Base-by-base conservation (phyloP, 2,329 filamentous ascomycete species). In the Purpureocillium lavendulum region DNA sequence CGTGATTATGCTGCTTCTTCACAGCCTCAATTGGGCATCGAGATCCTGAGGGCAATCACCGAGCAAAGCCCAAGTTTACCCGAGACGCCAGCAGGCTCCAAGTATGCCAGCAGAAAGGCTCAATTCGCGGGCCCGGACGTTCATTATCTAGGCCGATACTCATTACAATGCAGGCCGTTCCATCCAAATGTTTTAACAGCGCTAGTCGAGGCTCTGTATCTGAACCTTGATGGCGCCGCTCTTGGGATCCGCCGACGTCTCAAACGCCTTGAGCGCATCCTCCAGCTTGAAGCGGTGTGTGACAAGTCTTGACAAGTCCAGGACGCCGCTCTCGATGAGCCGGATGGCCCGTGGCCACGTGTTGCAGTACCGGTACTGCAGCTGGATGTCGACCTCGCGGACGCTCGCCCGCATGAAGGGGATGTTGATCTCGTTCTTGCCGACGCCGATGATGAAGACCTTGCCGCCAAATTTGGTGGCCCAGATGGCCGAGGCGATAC, bases 171-270 rank as follows among this genome's bases (percentile, higher is more conserved):
- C 21, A 26, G 5, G 21, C 21, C 21, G 21, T 26, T 26, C 10
- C 21, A 26, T 26, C 21, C 21, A 5, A 26, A 6, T 5, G 5
- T 26, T 10, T 26, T 26, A 10, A 26, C 21, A 26, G 6, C 21
- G 4, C 30, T 38, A 40, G 16, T 40, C 34, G 15, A 75, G 49
- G 54, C 77, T 87, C 70, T 89, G 87, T 56, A 96, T 96, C 74
- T 88, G 84, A 44, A 96, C 89, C 73, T 97, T 97, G 65, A 97
- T 96, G n/a, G 89, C 87, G 7, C 90, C 89, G 38, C 85, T 94
- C 71, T 84, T 88, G 30, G 87, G 82, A 63, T 96, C 80, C 8
- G 84, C 79, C 15, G 89, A 87, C 31, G 86, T 92, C 67, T 88
- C 80, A 62, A 97, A 97, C 7, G 90, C 90, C 65, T 90, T 77